These are phyloP conservation scores for Ganoderma leucocontextum DNA, from an alignment of 1,284 basidiomycete species.

Conservation along the genomic window DNA sequence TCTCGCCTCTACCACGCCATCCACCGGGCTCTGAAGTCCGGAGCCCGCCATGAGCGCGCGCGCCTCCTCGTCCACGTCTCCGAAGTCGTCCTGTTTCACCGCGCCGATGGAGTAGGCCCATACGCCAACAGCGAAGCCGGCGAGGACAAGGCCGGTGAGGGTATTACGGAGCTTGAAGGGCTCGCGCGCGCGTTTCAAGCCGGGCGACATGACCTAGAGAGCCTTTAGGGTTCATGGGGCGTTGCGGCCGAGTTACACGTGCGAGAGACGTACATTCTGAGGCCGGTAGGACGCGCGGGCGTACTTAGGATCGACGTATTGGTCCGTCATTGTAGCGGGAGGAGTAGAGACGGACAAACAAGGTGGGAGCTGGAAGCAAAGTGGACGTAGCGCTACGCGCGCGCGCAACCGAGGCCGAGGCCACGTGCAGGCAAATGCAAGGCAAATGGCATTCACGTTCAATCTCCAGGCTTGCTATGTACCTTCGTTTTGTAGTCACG, in stretches of 20 bases:
- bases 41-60: constrained; percentile 55
- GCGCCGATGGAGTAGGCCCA: constrained; percentile 95
- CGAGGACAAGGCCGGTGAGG: constrained; percentile 78
- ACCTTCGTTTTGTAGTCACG: not conserved
- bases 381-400: not conserved
- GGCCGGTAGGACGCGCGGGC: constrained; percentile 50
- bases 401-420: not conserved
- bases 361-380: constrained; percentile 7
- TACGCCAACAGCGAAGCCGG: constrained; percentile 83
- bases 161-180: constrained; percentile 86
- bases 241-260: not conserved
- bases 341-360: not conserved
- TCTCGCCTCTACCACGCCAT: constrained; percentile 32
- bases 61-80: constrained; percentile 83
- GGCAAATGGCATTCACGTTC: not conserved
- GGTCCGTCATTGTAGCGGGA: constrained; percentile 40
- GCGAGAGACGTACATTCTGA: constrained; percentile 44
- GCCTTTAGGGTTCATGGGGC: not conserved
- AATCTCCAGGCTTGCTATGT: not conserved
- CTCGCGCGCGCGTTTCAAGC: constrained; percentile 86
- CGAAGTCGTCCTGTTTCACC: constrained; percentile 93
- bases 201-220: constrained; percentile 81
- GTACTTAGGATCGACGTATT: constrained; percentile 46
- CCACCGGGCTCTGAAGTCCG: constrained; percentile 42
- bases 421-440: constrained; percentile 3